phyloP scores from a whole-genome alignment of 129 eudicot species.

The Flaveria trinervia region DNA sequence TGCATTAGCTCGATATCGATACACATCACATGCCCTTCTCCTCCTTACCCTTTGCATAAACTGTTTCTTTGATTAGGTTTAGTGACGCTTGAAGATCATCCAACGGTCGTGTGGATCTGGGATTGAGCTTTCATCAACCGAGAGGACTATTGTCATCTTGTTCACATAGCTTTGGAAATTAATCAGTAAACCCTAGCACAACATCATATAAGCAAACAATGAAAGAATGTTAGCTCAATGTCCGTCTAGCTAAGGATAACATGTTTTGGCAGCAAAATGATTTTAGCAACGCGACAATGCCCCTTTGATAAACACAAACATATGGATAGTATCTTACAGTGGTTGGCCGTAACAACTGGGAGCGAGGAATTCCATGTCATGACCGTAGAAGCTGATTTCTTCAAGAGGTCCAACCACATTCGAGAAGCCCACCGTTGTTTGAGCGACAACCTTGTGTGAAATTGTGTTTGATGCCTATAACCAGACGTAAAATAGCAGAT shows the following conservation, averaged over 20 bases:
- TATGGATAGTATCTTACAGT: constrained; percentile 30
- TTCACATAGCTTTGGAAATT: constrained; percentile 54
- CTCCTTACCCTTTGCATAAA: constrained; percentile 34
- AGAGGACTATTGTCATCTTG: constrained; percentile 52
- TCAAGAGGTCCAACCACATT: constrained; percentile 58
- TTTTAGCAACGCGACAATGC: not conserved
- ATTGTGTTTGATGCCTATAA: no score
- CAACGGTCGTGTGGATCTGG: constrained; percentile 47
- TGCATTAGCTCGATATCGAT: no score
- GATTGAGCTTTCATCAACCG: constrained; percentile 41
- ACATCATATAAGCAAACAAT: not conserved
- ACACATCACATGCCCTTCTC: not conserved
- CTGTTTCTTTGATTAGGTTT: constrained; percentile 49
- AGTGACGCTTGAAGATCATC: constrained; percentile 53
- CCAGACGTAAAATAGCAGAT: no score
- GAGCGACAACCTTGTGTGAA: no score
- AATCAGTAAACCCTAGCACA: constrained; percentile 53
- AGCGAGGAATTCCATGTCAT: constrained; percentile 49
- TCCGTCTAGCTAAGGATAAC: no score
- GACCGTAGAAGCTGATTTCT: constrained; percentile 59
- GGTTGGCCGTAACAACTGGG: constrained; percentile 58
- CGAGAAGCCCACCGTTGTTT: not conserved
- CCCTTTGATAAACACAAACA: no score
- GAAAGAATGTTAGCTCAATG: not conserved
- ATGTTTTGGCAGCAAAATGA: not conserved